Conservation (phyloP, 2,329 filamentous ascomycete species). For the Diplodia seriata region DNA sequence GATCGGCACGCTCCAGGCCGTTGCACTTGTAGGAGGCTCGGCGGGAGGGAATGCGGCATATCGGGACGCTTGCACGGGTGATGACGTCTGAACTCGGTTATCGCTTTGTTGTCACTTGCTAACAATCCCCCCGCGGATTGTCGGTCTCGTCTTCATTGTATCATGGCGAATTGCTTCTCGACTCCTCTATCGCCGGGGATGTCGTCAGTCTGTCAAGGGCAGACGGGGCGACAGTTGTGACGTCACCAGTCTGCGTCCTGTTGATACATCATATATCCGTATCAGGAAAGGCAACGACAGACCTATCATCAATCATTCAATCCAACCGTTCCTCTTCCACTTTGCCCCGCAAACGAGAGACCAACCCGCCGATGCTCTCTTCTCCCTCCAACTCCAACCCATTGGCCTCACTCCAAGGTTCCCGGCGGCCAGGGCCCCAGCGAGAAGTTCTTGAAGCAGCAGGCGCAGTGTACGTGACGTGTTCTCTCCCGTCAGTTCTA, state of each 20-base stretch:
- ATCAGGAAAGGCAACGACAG: no score
- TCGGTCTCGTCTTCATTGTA: neutral
- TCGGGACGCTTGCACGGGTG: neutral
- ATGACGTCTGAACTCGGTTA: neutral
- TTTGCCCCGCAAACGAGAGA: neutral
- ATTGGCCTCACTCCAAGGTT: conserved; percentile 23
- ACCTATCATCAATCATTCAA: neutral
- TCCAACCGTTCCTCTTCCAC: neutral
- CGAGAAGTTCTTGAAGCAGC: conserved; percentile 26
- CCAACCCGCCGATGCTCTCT: no score
- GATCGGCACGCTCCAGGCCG: neutral
- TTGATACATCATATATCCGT: neutral
- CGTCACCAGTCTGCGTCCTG: neutral
- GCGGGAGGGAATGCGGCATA: neutral
- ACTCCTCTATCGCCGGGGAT: neutral
- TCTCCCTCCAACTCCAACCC: neutral
- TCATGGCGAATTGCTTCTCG: neutral
- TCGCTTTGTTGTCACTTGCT: neutral
- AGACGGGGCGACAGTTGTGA: neutral
- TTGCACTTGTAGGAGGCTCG: neutral
- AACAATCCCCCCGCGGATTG: neutral
- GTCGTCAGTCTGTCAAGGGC: neutral
- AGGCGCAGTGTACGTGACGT: neutral
- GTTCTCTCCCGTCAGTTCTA: neutral
- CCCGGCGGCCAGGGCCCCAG: conserved; percentile 11